These are phyloP conservation scores for Pistacia atlantica DNA, from an alignment of 345 rosid genomes.

Conservation along the genomic window DNA sequence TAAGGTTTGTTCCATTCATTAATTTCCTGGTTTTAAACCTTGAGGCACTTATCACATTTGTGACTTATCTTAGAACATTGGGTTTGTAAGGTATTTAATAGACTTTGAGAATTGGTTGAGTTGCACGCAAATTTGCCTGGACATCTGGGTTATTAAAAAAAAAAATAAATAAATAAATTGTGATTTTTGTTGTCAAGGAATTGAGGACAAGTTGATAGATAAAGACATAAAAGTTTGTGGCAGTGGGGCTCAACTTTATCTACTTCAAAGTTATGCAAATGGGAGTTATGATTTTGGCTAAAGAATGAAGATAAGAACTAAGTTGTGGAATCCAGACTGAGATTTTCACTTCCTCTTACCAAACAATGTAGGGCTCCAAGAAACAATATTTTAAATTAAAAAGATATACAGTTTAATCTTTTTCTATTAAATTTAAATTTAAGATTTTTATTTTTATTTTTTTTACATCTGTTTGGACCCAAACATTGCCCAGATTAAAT, in stretches of 20 bases:
- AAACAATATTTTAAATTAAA: background rate
- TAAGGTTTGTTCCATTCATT: too few relatives aligned
- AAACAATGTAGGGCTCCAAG: slow-evolving; percentile 7
- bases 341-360: background rate
- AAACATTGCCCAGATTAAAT: too few relatives aligned
- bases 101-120: too few relatives aligned
- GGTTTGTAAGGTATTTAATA: too few relatives aligned
- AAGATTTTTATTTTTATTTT: too few relatives aligned
- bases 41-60: too few relatives aligned
- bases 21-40: too few relatives aligned
- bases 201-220: slow-evolving; percentile 14
- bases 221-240: slow-evolving; percentile 19
- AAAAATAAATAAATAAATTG: background rate
- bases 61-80: too few relatives aligned
- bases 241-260: slow-evolving; percentile 41
- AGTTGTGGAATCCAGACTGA: slow-evolving; percentile 15
- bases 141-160: too few relatives aligned
- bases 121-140: too few relatives aligned
- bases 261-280: slow-evolving; percentile 20
- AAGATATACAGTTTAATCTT: background rate
- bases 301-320: slow-evolving; percentile 26
- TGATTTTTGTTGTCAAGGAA: background rate
- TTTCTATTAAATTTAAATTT: too few relatives aligned
- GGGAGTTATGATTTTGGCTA: slow-evolving; percentile 31
- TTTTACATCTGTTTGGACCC: background rate